Evolutionary conservation across 768 basidiomycete genomes (phyloP).

Genomic region (Leccinum disarticulatum): DNA sequence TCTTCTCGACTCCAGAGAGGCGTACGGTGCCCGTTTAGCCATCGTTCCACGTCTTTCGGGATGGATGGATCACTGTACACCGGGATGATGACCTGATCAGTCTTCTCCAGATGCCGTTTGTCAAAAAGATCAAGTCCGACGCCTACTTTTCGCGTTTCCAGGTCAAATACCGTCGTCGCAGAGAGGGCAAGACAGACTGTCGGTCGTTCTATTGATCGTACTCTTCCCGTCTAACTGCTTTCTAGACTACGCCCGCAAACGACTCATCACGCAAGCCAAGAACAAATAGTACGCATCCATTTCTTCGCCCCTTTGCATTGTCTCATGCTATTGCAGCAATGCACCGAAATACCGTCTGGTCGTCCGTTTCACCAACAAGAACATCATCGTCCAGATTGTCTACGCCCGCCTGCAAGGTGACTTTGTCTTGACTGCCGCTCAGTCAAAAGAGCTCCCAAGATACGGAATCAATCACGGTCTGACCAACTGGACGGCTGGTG

Average conservation of each 20-base stretch:
- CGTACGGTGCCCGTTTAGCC: neutral
- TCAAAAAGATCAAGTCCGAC: constrained; percentile 94
- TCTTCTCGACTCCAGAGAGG: neutral
- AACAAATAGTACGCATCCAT: constrained; percentile 84
- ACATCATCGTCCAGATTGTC: constrained; percentile 92
- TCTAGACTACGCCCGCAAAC: constrained; percentile 95
- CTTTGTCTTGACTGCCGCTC: constrained; percentile 85
- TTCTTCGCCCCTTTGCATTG: neutral
- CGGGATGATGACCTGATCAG: constrained; percentile 33
- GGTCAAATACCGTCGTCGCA: constrained; percentile 96
- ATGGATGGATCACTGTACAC: constrained; percentile 31
- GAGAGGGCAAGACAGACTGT: constrained; percentile 99
- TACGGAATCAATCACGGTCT: constrained; percentile 98
- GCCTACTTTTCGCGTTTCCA: constrained; percentile 99
- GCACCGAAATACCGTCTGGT: constrained; percentile 98
- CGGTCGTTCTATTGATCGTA: constrained; percentile 27
- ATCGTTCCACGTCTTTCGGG: constrained; percentile 10
- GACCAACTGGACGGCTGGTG: constrained; percentile 98
- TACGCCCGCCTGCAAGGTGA: constrained; percentile 98
- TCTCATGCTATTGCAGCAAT: constrained; percentile 51
- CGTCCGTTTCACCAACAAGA: constrained; percentile 97
- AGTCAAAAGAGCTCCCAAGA: constrained; percentile 86
- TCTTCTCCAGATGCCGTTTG: constrained; percentile 79
- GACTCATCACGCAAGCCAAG: constrained; percentile 96
- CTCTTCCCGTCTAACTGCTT: constrained; percentile 10